phyloP scores from a whole-genome alignment of 192 early-diverging fungal genomes.

The Endogone sp. region DNA sequence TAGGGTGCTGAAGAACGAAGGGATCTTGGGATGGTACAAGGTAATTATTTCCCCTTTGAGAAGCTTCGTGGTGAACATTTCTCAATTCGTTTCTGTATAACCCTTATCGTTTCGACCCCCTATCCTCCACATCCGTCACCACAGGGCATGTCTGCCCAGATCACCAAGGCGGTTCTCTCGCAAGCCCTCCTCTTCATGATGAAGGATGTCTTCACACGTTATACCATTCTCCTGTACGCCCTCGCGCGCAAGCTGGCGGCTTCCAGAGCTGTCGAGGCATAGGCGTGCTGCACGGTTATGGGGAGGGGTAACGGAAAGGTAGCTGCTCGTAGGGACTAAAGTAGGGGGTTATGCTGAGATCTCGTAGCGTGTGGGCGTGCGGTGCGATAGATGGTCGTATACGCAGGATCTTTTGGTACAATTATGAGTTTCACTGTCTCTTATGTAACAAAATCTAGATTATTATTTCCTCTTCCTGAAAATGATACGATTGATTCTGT shows the following conservation, averaged over 20 bases:
- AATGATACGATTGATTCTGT: too few species aligned
- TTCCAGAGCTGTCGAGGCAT: conserved; percentile 8
- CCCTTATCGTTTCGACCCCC: neutral
- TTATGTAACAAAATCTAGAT: too few species aligned
- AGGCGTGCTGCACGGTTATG: neutral
- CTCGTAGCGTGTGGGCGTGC: too few species aligned
- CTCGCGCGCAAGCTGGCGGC: conserved; percentile 22
- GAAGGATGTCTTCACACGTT: conserved; percentile 86
- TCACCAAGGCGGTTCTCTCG: conserved; percentile 97
- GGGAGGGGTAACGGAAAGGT: neutral
- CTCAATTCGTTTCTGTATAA: conserved; percentile 15
- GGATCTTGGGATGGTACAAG: conserved; percentile 90
- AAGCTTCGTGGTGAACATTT: neutral
- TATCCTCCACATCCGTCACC: neutral
- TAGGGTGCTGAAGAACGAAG: conserved; percentile 76
- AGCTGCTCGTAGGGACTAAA: too few species aligned
- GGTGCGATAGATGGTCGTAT: neutral
- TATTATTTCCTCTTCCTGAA: too few species aligned
- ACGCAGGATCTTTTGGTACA: neutral
- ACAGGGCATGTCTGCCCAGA: conserved; percentile 95
- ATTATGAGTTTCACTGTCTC: too few species aligned
- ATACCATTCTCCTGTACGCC: conserved; percentile 63
- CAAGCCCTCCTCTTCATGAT: conserved; percentile 97
- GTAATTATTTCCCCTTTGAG: conserved; percentile 37
- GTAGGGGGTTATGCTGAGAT: neutral